These are phyloP conservation scores for Lagenidium giganteum DNA, from an alignment of 352 stramenopile genomes.

Conservation along the genomic window DNA sequence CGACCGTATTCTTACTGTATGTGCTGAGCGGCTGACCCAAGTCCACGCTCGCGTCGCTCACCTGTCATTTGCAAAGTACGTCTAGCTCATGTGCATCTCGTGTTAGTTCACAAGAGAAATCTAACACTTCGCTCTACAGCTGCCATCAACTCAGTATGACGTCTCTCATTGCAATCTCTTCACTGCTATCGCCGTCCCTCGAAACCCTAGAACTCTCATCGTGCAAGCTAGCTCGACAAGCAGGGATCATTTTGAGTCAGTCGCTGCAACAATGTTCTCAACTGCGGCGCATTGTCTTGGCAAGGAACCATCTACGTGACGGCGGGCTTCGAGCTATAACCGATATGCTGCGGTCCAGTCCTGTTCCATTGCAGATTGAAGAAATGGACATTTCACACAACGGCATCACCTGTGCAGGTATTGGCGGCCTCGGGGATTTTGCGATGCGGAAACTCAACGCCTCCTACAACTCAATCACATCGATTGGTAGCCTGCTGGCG, in stretches of 20 bases:
- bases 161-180: slow-evolving; percentile 42
- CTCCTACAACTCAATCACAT: slow-evolving; percentile 29
- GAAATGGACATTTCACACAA: slow-evolving; percentile 42
- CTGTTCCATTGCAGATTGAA: slow-evolving; percentile 20
- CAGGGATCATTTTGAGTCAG: slow-evolving; percentile 55
- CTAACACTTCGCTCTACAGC: no score
- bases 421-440: slow-evolving; percentile 23
- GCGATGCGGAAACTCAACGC: slow-evolving; percentile 17
- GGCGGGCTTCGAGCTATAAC: slow-evolving; percentile 41
- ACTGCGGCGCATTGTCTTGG: slow-evolving; percentile 28
- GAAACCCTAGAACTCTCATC: slow-evolving; percentile 40
- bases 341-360: slow-evolving; percentile 23
- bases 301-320: slow-evolving; percentile 51
- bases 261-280: slow-evolving; percentile 29
- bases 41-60: slow-evolving; percentile 17
- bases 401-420: slow-evolving; percentile 28
- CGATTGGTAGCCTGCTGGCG: slow-evolving; percentile 17
- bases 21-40: slow-evolving; percentile 20
- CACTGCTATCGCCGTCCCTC: slow-evolving; percentile 27
- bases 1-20: slow-evolving; percentile 27
- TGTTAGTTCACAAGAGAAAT: no score
- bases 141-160: slow-evolving; percentile 53
- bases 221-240: slow-evolving; percentile 45
- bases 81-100: slow-evolving; percentile 1
- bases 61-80: slow-evolving; percentile 24